These are phyloP conservation scores for Pythium utonaiense DNA, from an alignment of 352 stramenopile genomes.

Conservation along the genomic window DNA sequence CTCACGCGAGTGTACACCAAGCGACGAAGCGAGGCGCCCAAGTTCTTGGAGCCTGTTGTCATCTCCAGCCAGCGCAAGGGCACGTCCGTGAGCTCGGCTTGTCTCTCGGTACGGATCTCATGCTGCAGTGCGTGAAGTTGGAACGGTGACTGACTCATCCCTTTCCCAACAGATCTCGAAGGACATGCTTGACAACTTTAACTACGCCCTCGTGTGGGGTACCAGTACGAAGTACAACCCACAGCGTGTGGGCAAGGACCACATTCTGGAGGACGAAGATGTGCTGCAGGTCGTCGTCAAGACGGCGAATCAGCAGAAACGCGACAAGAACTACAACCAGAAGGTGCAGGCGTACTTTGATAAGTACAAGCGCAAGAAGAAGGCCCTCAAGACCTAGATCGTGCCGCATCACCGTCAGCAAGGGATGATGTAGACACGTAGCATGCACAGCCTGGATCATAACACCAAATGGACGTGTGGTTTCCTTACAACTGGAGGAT, in stretches of 20 bases:
- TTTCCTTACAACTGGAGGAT: constrained; percentile 11
- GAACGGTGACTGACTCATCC: neutral
- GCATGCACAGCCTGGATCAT: constrained; percentile 14
- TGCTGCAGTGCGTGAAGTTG: neutral
- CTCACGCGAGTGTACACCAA: constrained; percentile 89
- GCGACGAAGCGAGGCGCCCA: constrained; percentile 69
- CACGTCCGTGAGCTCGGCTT: constrained; percentile 75
- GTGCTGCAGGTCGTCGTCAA: constrained; percentile 98
- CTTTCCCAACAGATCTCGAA: constrained; percentile 74
- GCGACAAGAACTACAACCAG: constrained; percentile 96
- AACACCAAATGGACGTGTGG: constrained; percentile 5
- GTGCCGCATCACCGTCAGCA: neutral
- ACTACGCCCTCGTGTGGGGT: constrained; percentile 98
- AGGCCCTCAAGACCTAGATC: constrained; percentile 86
- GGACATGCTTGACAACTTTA: constrained; percentile 95
- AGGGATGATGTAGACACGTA: neutral
- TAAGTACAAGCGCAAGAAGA: constrained; percentile 96
- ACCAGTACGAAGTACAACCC: constrained; percentile 98
- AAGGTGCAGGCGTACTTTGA: constrained; percentile 95
- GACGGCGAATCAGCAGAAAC: constrained; percentile 97
- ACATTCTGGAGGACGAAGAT: constrained; percentile 97
- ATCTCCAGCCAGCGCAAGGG: constrained; percentile 83
- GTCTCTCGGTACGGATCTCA: constrained; percentile 60
- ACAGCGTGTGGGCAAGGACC: constrained; percentile 93
- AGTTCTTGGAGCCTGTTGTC: constrained; percentile 81